Percentiles rank a stretch among this genome's conserved stretches.
Evolutionary conservation across 2,329 filamentous ascomycete genomes (phyloP).

Genomic region (Aspergillus terreus): DNA sequence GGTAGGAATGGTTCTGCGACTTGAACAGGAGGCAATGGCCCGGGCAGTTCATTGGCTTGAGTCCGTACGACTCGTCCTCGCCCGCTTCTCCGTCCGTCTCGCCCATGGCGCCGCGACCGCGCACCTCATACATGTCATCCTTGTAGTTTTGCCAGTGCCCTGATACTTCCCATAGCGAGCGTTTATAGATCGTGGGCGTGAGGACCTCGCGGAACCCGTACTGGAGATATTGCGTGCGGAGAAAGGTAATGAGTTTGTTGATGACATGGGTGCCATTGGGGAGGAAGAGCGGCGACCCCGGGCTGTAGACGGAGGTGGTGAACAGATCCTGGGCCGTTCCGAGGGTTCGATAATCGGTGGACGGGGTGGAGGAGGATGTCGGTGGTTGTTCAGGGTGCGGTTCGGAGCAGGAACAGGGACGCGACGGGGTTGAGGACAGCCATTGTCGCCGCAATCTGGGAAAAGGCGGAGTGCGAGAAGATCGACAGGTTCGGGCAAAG

Average conservation of each 20-base stretch:
- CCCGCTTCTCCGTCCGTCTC: conserved; percentile 44
- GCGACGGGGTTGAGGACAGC: conserved; percentile 18
- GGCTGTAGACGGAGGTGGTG: conserved; percentile 73
- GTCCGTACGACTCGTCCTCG: conserved; percentile 69
- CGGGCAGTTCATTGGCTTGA: conserved; percentile 93
- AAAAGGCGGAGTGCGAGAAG: neutral
- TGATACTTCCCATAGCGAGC: conserved; percentile 78
- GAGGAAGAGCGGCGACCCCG: conserved; percentile 79
- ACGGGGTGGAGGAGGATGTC: conserved; percentile 32
- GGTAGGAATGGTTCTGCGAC: conserved; percentile 68
- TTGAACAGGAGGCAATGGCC: conserved; percentile 83
- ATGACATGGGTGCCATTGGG: conserved; percentile 79
- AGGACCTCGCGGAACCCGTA: conserved; percentile 88
- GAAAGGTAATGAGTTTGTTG: conserved; percentile 75
- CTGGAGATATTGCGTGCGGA: conserved; percentile 76
- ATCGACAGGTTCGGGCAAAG: neutral
- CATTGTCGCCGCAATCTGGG: conserved; percentile 14
- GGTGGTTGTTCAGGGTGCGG: conserved; percentile 13
- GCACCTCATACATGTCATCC: conserved; percentile 86
- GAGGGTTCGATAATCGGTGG: conserved; percentile 49
- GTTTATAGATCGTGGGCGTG: conserved; percentile 87
- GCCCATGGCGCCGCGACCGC: conserved; percentile 48
- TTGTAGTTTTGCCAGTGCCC: conserved; percentile 88
- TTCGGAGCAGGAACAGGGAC: conserved; percentile 28
- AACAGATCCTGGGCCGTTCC: conserved; percentile 67